These are phyloP conservation scores for Cryphonectria carpinicola DNA, from an alignment of 2,329 filamentous ascomycete species.

Conservation along the genomic window DNA sequence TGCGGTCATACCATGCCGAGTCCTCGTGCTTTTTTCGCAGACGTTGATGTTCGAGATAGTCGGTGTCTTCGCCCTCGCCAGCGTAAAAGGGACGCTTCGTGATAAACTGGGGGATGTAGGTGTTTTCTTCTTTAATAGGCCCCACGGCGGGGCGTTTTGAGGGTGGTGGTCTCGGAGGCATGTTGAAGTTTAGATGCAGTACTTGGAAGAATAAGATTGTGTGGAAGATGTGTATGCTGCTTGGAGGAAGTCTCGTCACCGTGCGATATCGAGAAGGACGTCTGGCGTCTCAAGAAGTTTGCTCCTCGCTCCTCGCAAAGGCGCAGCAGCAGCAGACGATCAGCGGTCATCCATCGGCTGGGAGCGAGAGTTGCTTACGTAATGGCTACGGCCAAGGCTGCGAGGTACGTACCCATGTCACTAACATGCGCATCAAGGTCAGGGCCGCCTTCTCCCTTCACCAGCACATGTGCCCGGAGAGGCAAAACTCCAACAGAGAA, in stretches of 20 bases:
- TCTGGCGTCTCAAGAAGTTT: not conserved
- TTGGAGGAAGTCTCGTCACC: not conserved
- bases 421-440: slow-evolving; percentile 6
- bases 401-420: slow-evolving; percentile 11
- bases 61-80: slow-evolving; percentile 72
- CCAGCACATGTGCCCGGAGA: not conserved
- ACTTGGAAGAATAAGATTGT: not conserved
- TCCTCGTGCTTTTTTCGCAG: slow-evolving; percentile 75
- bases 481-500: not conserved
- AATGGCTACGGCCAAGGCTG: not conserved
- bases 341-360: not conserved
- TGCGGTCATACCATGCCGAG: slow-evolving; percentile 91
- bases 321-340: not conserved
- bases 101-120: slow-evolving; percentile 98
- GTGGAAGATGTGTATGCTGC: no score
- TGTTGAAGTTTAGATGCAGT: slow-evolving; percentile 11
- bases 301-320: not conserved
- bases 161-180: slow-evolving; percentile 31
- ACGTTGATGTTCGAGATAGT: slow-evolving; percentile 97
- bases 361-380: not conserved
- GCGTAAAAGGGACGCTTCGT: slow-evolving; percentile 98
- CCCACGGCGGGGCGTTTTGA: slow-evolving; percentile 22
- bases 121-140: slow-evolving; percentile 80
- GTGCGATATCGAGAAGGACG: not conserved
- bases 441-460: not conserved